These are phyloP conservation scores for Dinochytrium kinnereticum DNA, from an alignment of 371 early-diverging fungal species.

Conservation along the genomic window DNA sequence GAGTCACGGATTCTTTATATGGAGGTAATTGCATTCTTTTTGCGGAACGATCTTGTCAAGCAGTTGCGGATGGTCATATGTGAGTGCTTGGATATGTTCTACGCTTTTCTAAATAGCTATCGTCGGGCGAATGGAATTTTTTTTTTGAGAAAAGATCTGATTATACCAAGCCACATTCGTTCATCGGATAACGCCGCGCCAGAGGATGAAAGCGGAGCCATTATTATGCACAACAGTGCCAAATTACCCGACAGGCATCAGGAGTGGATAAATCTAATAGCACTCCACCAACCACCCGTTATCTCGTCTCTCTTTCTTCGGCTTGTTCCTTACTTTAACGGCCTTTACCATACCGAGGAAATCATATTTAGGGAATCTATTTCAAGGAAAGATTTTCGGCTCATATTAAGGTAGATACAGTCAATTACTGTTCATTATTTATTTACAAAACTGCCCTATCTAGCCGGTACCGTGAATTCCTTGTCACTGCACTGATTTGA, in stretches of 20 bases:
- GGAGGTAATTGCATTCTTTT: constrained; percentile 79
- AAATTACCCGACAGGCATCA: constrained; percentile 49
- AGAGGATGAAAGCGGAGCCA: not conserved
- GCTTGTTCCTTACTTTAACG: constrained; percentile 79
- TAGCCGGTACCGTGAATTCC: constrained; percentile 18
- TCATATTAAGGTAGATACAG: constrained; percentile 34
- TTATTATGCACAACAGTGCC: not conserved
- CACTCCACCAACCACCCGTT: constrained; percentile 50
- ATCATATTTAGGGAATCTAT: constrained; percentile 72
- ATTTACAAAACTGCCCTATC: not conserved
- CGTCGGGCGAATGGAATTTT: too few relatives aligned
- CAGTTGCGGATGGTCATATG: constrained; percentile 87
- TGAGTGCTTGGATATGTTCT: constrained; percentile 24
- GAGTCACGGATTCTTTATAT: constrained; percentile 74
- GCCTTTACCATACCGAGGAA: constrained; percentile 81
- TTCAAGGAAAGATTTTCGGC: constrained; percentile 38
- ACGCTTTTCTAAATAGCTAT: constrained; percentile 20
- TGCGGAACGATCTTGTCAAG: constrained; percentile 76
- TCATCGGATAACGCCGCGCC: constrained; percentile 22
- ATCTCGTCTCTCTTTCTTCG: constrained; percentile 59
- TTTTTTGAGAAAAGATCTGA: too few relatives aligned
- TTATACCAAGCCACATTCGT: constrained; percentile 30
- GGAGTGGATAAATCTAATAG: constrained; percentile 57
- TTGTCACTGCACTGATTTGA: constrained; percentile 1
- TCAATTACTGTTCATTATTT: not conserved